phyloP scores from a whole-genome alignment of 345 rosid genomes.

The Populus euphratica region DNA sequence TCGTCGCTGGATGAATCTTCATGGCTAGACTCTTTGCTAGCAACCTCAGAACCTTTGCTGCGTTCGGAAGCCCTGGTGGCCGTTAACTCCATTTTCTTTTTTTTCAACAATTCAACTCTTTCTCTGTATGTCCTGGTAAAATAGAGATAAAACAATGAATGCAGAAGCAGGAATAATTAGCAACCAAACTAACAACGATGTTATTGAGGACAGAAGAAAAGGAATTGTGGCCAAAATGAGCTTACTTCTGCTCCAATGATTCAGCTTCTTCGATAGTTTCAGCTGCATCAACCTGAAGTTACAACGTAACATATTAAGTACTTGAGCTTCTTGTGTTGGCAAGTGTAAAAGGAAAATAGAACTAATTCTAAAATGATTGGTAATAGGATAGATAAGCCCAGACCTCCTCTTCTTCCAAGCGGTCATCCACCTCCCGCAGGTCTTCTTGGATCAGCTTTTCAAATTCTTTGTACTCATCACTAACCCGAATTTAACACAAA shows the following conservation, averaged over 20 bases:
- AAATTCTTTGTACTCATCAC: constrained; percentile 93
- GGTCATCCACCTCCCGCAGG: constrained; percentile 76
- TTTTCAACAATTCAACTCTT: constrained; percentile 64
- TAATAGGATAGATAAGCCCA: constrained; percentile 1
- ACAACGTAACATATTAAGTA: neutral
- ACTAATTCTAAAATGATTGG: neutral
- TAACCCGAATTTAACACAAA: constrained; percentile 26
- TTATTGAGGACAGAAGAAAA: neutral
- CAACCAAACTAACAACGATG: neutral
- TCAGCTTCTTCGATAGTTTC: constrained; percentile 86
- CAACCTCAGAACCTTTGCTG: constrained; percentile 33
- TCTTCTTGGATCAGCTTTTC: constrained; percentile 92
- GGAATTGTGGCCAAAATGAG: neutral
- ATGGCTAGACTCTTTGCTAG: constrained; percentile 25
- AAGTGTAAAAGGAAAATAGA: neutral
- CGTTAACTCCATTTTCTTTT: constrained; percentile 64
- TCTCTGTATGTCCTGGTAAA: constrained; percentile 46
- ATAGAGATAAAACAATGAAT: neutral
- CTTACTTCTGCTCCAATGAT: constrained; percentile 82
- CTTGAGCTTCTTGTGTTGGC: neutral
- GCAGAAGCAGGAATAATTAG: neutral
- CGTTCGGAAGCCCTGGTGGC: constrained; percentile 62
- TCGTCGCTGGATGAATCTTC: constrained; percentile 67
- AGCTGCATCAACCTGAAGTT: constrained; percentile 88
- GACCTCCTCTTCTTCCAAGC: constrained; percentile 98